Evolutionary conservation across 768 basidiomycete genomes (phyloP).

Genomic region (Pholiota conissans): DNA sequence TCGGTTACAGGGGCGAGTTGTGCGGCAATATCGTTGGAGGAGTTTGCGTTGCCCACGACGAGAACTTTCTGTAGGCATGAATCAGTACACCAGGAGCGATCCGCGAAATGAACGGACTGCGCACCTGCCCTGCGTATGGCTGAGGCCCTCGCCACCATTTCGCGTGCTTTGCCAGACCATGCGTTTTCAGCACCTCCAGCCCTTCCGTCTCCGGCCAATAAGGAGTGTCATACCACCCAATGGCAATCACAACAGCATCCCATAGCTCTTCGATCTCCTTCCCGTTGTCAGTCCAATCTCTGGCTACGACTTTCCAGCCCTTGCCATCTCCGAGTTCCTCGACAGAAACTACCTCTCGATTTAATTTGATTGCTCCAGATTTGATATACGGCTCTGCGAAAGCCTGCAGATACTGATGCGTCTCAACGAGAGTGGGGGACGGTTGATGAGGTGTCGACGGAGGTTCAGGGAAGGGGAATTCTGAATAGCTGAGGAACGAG

Average conservation of each 20-base stretch:
- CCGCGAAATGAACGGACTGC: not conserved
- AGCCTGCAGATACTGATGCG: slow-evolving; percentile 33
- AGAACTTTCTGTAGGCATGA: slow-evolving; percentile 36
- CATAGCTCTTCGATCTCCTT: slow-evolving; percentile 35
- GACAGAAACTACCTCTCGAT: slow-evolving; percentile 38
- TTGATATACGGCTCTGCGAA: slow-evolving; percentile 34
- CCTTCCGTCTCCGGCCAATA: slow-evolving; percentile 45
- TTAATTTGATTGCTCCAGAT: slow-evolving; percentile 36
- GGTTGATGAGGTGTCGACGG: slow-evolving; percentile 31
- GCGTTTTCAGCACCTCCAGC: slow-evolving; percentile 32
- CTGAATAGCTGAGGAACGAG: slow-evolving; percentile 40
- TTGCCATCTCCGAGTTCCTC: slow-evolving; percentile 30
- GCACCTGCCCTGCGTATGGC: slow-evolving; percentile 37
- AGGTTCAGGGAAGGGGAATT: slow-evolving; percentile 33
- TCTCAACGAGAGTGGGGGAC: slow-evolving; percentile 40
- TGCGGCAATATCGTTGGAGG: slow-evolving; percentile 51
- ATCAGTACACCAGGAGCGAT: not conserved
- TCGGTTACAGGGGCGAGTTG: slow-evolving; percentile 39
- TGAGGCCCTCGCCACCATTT: slow-evolving; percentile 40
- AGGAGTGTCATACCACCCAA: slow-evolving; percentile 46
- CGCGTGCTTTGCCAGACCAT: slow-evolving; percentile 41
- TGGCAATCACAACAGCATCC: slow-evolving; percentile 50
- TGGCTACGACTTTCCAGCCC: slow-evolving; percentile 41
- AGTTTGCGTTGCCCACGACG: slow-evolving; percentile 52
- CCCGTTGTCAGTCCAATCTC: slow-evolving; percentile 33